These are phyloP conservation scores for Geotrichum macrosporum DNA, from an alignment of 1,139 yeast species.

Conservation along the genomic window DNA sequence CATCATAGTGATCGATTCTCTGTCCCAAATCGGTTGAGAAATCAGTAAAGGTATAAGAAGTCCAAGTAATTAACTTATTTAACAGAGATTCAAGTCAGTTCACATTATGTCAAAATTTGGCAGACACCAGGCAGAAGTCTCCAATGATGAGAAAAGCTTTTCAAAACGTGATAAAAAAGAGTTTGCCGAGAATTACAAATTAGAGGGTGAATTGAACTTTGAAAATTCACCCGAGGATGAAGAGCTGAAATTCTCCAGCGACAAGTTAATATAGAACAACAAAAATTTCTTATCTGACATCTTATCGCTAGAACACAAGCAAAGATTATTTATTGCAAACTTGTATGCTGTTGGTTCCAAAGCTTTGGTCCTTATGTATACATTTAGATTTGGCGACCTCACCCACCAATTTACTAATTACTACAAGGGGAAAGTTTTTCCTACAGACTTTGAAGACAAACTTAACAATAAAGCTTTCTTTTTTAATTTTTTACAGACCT, in stretches of 20 bases:
- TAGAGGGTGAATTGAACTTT: conserved; percentile 8
- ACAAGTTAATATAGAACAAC: conserved; percentile 33
- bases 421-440: conserved; percentile 32
- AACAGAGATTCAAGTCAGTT: too few species aligned
- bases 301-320: conserved; percentile 37
- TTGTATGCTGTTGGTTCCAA: conserved; percentile 38
- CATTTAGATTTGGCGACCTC: conserved; percentile 41
- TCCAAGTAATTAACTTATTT: too few species aligned
- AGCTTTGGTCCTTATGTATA: conserved; percentile 41
- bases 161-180: too few species aligned
- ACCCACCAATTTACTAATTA: conserved; percentile 39
- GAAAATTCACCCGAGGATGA: conserved; percentile 34
- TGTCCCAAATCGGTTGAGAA: too few species aligned
- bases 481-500: conserved; percentile 38
- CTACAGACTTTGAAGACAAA: conserved; percentile 33
- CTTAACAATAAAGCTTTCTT: conserved; percentile 39
- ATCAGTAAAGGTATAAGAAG: too few species aligned
- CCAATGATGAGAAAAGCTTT: too few species aligned
- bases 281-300: conserved; percentile 33
- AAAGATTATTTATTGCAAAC: conserved; percentile 33
- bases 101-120: too few species aligned
- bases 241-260: conserved; percentile 34
- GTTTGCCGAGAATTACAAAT: too few species aligned
- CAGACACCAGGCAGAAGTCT: too few species aligned
- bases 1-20: too few species aligned